Conservation (phyloP, 306 rosid genomes). For the Dalbergia cochinchinensis region DNA sequence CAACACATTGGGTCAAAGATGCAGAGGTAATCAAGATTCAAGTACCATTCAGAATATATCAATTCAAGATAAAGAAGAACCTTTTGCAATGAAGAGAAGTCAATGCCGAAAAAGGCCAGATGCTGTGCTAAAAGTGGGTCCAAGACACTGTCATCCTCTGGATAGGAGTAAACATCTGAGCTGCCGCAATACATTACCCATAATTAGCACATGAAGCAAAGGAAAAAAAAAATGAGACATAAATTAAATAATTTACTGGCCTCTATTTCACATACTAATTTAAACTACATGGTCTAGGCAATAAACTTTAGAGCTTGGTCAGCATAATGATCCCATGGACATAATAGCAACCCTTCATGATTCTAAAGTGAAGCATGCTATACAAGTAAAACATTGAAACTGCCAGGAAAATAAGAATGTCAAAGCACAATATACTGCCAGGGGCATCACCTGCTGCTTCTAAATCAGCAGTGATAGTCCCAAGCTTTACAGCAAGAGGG, state of each 20-base stretch:
- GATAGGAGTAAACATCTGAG: conserved; percentile 97
- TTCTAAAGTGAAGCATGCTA: background rate
- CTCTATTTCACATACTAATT: conserved; percentile 5
- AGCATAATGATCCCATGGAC: background rate
- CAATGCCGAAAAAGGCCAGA: conserved; percentile 93
- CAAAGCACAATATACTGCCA: conserved; percentile 34
- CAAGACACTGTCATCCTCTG: conserved; percentile 91
- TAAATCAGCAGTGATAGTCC: conserved; percentile 94
- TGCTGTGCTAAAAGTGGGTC: conserved; percentile 93
- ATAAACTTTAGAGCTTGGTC: background rate
- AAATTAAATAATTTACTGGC: conserved; percentile 5
- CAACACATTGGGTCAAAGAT: background rate
- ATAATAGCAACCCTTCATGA: conserved; percentile 2
- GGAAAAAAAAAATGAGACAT: background rate
- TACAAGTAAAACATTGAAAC: conserved; percentile 7
- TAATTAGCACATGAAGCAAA: conserved; percentile 51
- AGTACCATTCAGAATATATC: conserved; percentile 3
- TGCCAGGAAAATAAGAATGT: background rate
- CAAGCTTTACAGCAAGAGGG: conserved; percentile 97
- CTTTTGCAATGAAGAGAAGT: conserved; percentile 93
- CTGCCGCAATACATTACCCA: conserved; percentile 77
- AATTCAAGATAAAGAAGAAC: conserved; percentile 52
- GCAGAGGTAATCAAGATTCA: background rate
- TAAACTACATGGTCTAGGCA: background rate
- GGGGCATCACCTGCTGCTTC: conserved; percentile 90